phyloP scores from a whole-genome alignment of 1,139 yeast species.

The Candida glucosophila region DNA sequence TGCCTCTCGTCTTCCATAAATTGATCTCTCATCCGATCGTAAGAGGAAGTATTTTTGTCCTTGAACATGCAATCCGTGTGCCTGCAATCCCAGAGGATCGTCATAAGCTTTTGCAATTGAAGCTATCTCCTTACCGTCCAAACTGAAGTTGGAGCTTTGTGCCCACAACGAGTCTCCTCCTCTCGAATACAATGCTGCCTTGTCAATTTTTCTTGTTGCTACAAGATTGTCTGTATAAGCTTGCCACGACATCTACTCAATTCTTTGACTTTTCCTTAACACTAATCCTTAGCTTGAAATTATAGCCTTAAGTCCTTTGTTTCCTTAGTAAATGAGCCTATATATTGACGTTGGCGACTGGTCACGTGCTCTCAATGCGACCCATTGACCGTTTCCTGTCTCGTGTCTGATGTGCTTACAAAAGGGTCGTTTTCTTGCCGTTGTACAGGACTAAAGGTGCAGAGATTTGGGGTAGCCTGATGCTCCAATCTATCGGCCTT shows the following conservation, averaged over 20 bases:
- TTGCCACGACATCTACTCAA: slow-evolving; percentile 39
- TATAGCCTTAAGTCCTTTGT: too few relatives aligned
- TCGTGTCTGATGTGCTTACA: too few relatives aligned
- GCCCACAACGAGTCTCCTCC: slow-evolving; percentile 98
- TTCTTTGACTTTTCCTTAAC: too few relatives aligned
- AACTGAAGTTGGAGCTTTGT: slow-evolving; percentile 59
- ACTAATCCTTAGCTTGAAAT: too few relatives aligned
- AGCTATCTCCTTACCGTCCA: slow-evolving; percentile 62
- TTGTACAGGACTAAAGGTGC: too few relatives aligned
- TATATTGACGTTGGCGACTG: too few relatives aligned
- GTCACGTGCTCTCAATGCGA: too few relatives aligned
- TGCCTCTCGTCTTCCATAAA: slow-evolving; percentile 84
- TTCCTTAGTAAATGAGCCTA: too few relatives aligned
- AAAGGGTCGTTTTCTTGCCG: too few relatives aligned
- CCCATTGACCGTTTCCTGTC: too few relatives aligned
- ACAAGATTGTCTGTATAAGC: slow-evolving; percentile 92
- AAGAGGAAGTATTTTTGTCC: slow-evolving; percentile 83
- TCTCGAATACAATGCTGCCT: slow-evolving; percentile 86
- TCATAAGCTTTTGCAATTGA: slow-evolving; percentile 75
- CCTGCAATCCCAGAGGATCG: slow-evolving; percentile 70
- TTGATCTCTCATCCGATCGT: slow-evolving; percentile 86
- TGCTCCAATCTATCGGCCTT: too few relatives aligned
- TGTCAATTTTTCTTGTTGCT: slow-evolving; percentile 80
- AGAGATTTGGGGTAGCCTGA: too few relatives aligned
- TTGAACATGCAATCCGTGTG: slow-evolving; percentile 76